These are phyloP conservation scores for Heracleum sosnowskyi DNA, from an alignment of 129 eudicot species.

Conservation along the genomic window DNA sequence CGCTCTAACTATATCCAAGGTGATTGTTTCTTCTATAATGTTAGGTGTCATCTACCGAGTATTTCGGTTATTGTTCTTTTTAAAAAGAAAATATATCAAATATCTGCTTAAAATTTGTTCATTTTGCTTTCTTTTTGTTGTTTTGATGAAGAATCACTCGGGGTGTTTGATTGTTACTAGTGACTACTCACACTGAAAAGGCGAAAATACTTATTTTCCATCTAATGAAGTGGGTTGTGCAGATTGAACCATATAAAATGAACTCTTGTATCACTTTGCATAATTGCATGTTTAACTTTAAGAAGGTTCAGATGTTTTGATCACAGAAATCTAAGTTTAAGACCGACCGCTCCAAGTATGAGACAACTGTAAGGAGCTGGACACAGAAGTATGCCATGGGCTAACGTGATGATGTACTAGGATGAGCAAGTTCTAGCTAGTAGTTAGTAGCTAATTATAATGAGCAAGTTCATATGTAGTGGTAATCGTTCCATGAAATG, in stretches of 20 bases:
- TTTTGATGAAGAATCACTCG: neutral
- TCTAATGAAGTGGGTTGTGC: neutral
- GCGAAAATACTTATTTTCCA: neutral
- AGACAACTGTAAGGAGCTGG: conserved; percentile 9
- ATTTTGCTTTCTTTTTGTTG: neutral
- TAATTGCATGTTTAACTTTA: neutral
- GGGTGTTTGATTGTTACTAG: neutral
- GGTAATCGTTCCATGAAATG: neutral
- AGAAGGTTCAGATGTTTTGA: neutral
- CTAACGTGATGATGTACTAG: neutral
- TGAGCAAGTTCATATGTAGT: neutral
- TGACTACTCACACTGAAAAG: neutral
- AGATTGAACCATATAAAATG: neutral
- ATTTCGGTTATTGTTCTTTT: neutral
- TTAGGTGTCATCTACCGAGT: neutral
- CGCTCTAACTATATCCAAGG: conserved; percentile 4
- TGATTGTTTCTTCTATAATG: neutral
- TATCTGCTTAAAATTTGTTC: neutral
- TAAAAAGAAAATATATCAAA: neutral
- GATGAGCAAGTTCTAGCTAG: no score
- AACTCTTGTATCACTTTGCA: neutral
- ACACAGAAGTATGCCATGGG: conserved; percentile 10
- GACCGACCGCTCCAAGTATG: conserved; percentile 1
- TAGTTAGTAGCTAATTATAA: no score
- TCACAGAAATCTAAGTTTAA: neutral